Evolutionary conservation across 1,139 yeast genomes (phyloP).

Genomic region (Diutina siamensis): DNA sequence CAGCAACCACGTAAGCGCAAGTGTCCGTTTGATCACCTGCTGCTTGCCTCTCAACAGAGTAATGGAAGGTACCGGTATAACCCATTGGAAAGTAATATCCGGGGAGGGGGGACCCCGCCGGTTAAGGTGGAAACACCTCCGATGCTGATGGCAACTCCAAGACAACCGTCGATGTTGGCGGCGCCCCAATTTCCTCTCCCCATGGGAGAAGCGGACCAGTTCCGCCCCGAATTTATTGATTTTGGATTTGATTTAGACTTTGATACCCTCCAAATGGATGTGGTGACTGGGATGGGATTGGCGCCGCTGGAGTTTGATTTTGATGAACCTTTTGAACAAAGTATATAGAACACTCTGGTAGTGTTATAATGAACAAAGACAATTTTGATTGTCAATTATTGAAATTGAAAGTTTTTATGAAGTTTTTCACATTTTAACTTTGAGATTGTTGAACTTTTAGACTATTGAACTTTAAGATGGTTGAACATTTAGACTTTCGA

Average conservation of each 20-base stretch:
- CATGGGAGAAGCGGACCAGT: background rate
- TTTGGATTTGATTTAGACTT: constrained; percentile 4
- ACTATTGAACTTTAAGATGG: too few relatives aligned
- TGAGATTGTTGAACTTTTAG: too few relatives aligned
- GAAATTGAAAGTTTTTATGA: too few relatives aligned
- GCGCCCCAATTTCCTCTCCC: background rate
- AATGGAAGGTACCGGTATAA: background rate
- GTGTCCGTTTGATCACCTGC: constrained; percentile 24
- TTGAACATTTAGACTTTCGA: too few relatives aligned
- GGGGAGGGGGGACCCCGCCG: background rate
- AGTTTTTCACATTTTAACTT: too few relatives aligned
- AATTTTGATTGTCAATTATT: background rate
- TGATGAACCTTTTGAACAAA: constrained; percentile 3
- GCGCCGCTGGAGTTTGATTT: background rate
- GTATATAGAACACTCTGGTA: background rate
- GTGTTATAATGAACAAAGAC: background rate
- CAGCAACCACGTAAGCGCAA: constrained; percentile 12
- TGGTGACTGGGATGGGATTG: background rate
- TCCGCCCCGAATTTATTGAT: constrained; percentile 1
- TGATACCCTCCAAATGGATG: constrained; percentile 4
- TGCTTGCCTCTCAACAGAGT: background rate
- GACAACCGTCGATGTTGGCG: background rate
- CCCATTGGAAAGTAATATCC: constrained; percentile 4
- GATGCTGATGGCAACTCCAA: background rate
- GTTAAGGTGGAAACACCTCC: background rate